Evolutionary conservation across 352 stramenopile species (phyloP).

Genomic region (Phytophthora hibernalis): DNA sequence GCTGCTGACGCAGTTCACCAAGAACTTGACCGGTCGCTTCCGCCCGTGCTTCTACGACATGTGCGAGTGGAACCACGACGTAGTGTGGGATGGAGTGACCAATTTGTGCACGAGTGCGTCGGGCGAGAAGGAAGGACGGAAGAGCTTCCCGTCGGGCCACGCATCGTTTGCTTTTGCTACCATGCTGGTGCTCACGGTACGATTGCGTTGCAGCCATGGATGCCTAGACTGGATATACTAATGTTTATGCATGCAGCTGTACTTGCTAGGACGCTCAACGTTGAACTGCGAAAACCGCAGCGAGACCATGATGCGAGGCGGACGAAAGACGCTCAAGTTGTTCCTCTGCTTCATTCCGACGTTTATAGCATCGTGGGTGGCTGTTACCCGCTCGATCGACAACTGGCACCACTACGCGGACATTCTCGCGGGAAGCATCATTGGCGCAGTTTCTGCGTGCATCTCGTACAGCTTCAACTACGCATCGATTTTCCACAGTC

Average conservation of each 20-base stretch:
- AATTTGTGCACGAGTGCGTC: slow-evolving; percentile 67
- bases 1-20: slow-evolving; percentile 81
- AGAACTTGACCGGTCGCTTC: slow-evolving; percentile 83
- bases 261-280: slow-evolving; percentile 75
- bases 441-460: slow-evolving; percentile 60
- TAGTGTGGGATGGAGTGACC: slow-evolving; percentile 74
- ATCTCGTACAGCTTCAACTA: slow-evolving; percentile 80
- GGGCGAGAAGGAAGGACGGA: slow-evolving; percentile 78
- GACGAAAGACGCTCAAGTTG: slow-evolving; percentile 73
- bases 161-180: slow-evolving; percentile 82
- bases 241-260: slow-evolving; percentile 50
- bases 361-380: slow-evolving; percentile 77
- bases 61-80: slow-evolving; percentile 78
- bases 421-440: slow-evolving; percentile 67
- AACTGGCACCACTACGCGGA: slow-evolving; percentile 91
- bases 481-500: slow-evolving; percentile 63
- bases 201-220: neutral
- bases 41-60: slow-evolving; percentile 88
- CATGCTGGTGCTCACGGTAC: slow-evolving; percentile 82
- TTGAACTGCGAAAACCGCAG: slow-evolving; percentile 69
- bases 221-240: neutral
- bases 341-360: slow-evolving; percentile 79
- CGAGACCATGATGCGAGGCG: slow-evolving; percentile 59
- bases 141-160: slow-evolving; percentile 86
- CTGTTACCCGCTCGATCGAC: slow-evolving; percentile 81